Base-by-base conservation (phyloP, 2,329 filamentous ascomycete species). In the Sarocladium kiliense region DNA sequence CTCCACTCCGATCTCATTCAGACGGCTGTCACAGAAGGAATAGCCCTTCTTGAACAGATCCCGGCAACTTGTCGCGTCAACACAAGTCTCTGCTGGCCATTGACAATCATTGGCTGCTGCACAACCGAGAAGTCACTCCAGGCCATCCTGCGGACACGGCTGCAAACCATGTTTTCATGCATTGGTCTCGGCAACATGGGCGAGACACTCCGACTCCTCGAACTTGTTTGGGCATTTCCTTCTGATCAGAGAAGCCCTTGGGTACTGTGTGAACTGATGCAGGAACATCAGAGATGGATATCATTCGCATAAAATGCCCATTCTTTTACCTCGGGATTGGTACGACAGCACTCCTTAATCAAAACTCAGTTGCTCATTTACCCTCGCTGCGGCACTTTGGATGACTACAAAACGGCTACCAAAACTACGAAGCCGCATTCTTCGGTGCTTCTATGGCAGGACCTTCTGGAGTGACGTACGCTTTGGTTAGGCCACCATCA, bases 401-500 rank as follows among this genome's bases (percentile, higher is more conserved):
- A n/a, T n/a, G n/a, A n/a, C n/a, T n/a, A n/a, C n/a, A n/a, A n/a
- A n/a, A n/a, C n/a, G n/a, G n/a, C n/a, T 39, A 9, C n/a, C 12
- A 9, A 9, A n/a, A 39, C 36, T 39, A 39, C n/a, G 36, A 39
- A n/a, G 36, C 36, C 12, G 36, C 36, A 76, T 59, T 82, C 77
- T 53, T 85, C 79, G 58, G 78, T 67, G 23, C 49, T 19, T 32
- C 49, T 11, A 42, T 44, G 21, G 59, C 47, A 1, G 57, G 39
- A 2, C 62, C 61, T 41, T 64, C 62, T 4, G 61, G 41, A 10
- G 63, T 63, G 26, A 76, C 62, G 21, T 64, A 64, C 30, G 63
- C 80, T 73, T 79, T 87, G 41, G 80, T 85, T 80, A 89, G 81
- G 39, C 85, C 86, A 55, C 86, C 86, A 63, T 89, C 86, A 21